A percentile compares a stretch with the other conserved stretches of the same genome.
These are phyloP conservation scores for Aaosphaeria pasadenensis DNA, from an alignment of 2,329 filamentous ascomycete species.

Conservation along the genomic window DNA sequence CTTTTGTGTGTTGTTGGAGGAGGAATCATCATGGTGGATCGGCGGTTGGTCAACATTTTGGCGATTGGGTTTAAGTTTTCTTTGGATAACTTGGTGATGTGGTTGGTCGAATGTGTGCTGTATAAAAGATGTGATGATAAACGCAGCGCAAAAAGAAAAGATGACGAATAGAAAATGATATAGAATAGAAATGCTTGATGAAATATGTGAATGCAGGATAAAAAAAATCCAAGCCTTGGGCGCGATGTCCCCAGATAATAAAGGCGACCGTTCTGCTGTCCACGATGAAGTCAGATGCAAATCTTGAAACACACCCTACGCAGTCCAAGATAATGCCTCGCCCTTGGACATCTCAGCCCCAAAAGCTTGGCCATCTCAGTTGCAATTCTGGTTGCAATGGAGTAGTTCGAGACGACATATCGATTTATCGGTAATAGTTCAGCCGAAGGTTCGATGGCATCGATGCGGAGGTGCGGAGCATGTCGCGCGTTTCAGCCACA, in stretches of 20 bases:
- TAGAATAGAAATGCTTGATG: background rate
- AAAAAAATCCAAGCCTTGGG: background rate
- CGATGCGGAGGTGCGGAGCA: background rate
- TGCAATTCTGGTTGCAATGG: background rate
- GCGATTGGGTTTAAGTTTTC: background rate
- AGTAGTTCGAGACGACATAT: background rate
- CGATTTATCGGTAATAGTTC: background rate
- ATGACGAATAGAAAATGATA: background rate
- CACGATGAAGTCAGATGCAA: background rate
- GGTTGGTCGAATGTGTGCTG: background rate
- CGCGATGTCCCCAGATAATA: background rate
- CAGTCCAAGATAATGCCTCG: background rate
- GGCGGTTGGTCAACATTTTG: slow-evolving; percentile 35
- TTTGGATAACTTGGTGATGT: background rate
- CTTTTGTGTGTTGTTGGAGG: slow-evolving; percentile 3
- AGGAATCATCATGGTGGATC: slow-evolving; percentile 33
- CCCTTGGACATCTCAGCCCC: background rate
- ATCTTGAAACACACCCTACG: background rate
- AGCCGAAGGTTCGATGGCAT: background rate
- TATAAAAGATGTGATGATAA: background rate
- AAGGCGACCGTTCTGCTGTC: background rate
- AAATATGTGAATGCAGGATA: background rate
- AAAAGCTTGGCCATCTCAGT: background rate
- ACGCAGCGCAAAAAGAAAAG: background rate
- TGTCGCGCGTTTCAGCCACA: background rate